phyloP scores from a whole-genome alignment of 345 rosid genomes.

The Murraya paniculata region DNA sequence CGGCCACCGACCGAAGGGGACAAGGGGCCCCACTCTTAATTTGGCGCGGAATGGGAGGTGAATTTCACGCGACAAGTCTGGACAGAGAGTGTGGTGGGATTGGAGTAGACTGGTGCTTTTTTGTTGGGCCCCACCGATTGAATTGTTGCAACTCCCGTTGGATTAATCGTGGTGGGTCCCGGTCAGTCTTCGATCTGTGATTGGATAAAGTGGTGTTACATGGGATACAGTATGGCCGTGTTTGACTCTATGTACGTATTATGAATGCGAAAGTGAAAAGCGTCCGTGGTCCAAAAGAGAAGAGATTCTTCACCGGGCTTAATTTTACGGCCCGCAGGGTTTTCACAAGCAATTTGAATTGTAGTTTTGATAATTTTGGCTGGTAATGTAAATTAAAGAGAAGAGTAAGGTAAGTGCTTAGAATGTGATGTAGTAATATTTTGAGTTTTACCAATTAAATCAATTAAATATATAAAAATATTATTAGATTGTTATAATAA shows the following conservation, averaged over 20 bases:
- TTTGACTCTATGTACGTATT: background rate
- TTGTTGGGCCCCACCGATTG: background rate
- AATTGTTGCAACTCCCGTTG: background rate
- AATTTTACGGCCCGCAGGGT: too few species aligned
- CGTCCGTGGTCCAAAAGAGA: background rate
- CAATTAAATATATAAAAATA: too few species aligned
- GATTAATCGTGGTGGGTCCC: background rate
- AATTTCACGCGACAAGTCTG: background rate
- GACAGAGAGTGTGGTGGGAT: too few species aligned
- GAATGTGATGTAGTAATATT: too few species aligned
- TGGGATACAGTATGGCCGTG: background rate
- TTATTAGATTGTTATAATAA: too few species aligned
- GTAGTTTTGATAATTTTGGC: too few species aligned
- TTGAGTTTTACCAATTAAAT: too few species aligned
- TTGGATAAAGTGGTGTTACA: background rate
- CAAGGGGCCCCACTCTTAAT: background rate
- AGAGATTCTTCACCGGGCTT: background rate
- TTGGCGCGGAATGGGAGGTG: conserved; percentile 2
- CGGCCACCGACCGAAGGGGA: background rate
- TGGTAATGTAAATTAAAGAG: too few species aligned
- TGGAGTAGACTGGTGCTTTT: background rate
- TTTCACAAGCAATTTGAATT: too few species aligned
- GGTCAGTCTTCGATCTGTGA: background rate
- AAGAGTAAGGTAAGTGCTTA: too few species aligned
- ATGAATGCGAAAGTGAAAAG: too few species aligned